Evolutionary conservation across 768 basidiomycete genomes (phyloP).

Genomic region (Hemileccinum rubropunctum): DNA sequence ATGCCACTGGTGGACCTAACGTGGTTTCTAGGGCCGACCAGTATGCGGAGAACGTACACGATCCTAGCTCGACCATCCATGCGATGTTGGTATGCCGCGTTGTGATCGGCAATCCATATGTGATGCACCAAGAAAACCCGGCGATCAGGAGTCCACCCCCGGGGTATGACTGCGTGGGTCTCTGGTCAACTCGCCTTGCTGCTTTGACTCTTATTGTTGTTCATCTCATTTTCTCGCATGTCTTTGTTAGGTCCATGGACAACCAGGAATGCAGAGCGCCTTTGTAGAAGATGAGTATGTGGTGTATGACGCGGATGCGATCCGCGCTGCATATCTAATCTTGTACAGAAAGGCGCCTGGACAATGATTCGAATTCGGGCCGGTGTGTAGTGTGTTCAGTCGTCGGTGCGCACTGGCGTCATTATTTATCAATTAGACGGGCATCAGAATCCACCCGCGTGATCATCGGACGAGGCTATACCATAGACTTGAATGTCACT

Average conservation of each 20-base stretch:
- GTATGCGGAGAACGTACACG: slow-evolving; percentile 11
- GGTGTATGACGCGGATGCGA: slow-evolving; percentile 24
- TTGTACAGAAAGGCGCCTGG: slow-evolving; percentile 11
- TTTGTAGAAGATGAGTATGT: slow-evolving; percentile 25
- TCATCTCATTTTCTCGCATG: background rate
- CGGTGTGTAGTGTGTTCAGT: no score
- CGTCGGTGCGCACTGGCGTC: no score
- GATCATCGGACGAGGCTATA: no score
- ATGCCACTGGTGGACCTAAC: background rate
- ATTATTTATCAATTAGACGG: no score
- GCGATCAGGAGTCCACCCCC: slow-evolving; percentile 12
- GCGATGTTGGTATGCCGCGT: slow-evolving; percentile 26
- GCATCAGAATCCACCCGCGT: no score
- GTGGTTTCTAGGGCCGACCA: slow-evolving; percentile 13
- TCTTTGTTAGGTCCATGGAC: slow-evolving; percentile 11
- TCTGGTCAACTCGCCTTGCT: background rate
- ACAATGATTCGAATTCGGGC: background rate
- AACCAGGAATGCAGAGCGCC: slow-evolving; percentile 5
- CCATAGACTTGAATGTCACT: no score
- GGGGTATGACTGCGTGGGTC: slow-evolving; percentile 23
- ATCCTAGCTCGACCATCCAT: slow-evolving; percentile 9
- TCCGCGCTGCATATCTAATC: slow-evolving; percentile 25
- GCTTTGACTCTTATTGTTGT: background rate
- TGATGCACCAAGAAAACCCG: slow-evolving; percentile 5
- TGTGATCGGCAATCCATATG: slow-evolving; percentile 15